Conservation (phyloP, 768 basidiomycete species). For the Boletus patriciae region DNA sequence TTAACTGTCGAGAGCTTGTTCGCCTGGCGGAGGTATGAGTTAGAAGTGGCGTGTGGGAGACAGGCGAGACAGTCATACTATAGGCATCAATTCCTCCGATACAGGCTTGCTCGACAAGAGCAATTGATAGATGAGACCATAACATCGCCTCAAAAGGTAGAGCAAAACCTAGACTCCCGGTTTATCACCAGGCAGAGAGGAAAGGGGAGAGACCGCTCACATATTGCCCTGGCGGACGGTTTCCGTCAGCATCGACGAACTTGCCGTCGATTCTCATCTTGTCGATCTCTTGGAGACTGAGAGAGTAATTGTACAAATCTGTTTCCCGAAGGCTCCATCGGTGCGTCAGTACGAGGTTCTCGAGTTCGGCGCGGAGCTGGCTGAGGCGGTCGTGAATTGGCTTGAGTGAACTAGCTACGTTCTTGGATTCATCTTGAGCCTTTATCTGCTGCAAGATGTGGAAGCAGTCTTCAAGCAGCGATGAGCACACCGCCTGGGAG, state of each 20-base stretch:
- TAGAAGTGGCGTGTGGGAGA: background rate
- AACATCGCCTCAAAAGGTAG: slow-evolving; percentile 91
- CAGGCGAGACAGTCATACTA: slow-evolving; percentile 50
- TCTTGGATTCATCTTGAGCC: slow-evolving; percentile 85
- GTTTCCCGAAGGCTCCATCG: slow-evolving; percentile 97
- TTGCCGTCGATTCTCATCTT: slow-evolving; percentile 97
- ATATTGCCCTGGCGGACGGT: slow-evolving; percentile 91
- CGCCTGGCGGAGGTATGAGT: slow-evolving; percentile 51
- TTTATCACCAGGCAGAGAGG: background rate
- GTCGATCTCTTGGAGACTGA: slow-evolving; percentile 94
- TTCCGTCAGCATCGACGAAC: slow-evolving; percentile 92
- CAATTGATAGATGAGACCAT: slow-evolving; percentile 91
- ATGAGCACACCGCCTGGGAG: slow-evolving; percentile 89
- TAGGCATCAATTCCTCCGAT: slow-evolving; percentile 96
- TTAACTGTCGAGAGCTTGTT: slow-evolving; percentile 97
- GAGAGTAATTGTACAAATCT: slow-evolving; percentile 89
- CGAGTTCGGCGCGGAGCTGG: slow-evolving; percentile 84
- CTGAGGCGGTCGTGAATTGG: slow-evolving; percentile 91
- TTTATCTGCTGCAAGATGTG: slow-evolving; percentile 95
- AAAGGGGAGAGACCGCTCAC: slow-evolving; percentile 45
- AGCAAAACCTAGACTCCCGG: slow-evolving; percentile 67
- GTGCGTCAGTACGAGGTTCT: slow-evolving; percentile 90
- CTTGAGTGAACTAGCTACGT: slow-evolving; percentile 81
- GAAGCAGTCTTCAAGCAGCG: slow-evolving; percentile 94
- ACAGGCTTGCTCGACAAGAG: slow-evolving; percentile 96